Base-by-base conservation (phyloP, 2,329 filamentous ascomycete genomes). In the Ophiocordyceps sinensis region DNA sequence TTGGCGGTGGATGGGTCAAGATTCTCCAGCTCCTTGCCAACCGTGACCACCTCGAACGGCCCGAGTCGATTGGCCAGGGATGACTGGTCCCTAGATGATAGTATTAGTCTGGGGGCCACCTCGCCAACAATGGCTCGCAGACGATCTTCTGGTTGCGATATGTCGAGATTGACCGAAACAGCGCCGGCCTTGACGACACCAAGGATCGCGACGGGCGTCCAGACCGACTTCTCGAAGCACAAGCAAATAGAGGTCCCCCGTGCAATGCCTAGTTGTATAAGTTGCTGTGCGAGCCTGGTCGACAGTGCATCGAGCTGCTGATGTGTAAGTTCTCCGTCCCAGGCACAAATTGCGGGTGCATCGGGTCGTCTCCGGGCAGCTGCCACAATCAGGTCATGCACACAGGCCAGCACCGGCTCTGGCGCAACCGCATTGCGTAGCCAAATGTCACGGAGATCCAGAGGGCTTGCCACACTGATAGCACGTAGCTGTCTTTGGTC, bases 301-400 rank as follows among this genome's bases (percentile, higher is more conserved):
- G 45, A 38, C 21, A 45, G 35, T 7, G 21, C 19, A 34, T 49
- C 34, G 2, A 67, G 52, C 23, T 67, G 34, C 46, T 57, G 44
- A 41, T 62, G 21, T 57, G 49, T 41, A 61, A 62, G 45, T 59
- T 60, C 52, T 64, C 71, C 41, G 68, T 68, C 52, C 47, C 47
- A 49, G 7, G 47, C 41, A 17, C 39, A 42, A 13, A 47, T 30
- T 5, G 46, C 46, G 12, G 37, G 38, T 17, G 43, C 43, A n/a
- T 41, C 19, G 13, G 45, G 45, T 13, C 39, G 38, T 17, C 30
- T 26, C 19, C n/a, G 19, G 7, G 21, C 32, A 9, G n/a, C 30
- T 5, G 14, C 21, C 5, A 6, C 19, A 15, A 46, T 37, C 12
- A 46, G 28, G 6, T 46, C 42, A 37, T 46, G 44, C 5, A 46